Conservation (phyloP, 1,284 basidiomycete genomes). For the Pseudozyma hubeiensis region DNA sequence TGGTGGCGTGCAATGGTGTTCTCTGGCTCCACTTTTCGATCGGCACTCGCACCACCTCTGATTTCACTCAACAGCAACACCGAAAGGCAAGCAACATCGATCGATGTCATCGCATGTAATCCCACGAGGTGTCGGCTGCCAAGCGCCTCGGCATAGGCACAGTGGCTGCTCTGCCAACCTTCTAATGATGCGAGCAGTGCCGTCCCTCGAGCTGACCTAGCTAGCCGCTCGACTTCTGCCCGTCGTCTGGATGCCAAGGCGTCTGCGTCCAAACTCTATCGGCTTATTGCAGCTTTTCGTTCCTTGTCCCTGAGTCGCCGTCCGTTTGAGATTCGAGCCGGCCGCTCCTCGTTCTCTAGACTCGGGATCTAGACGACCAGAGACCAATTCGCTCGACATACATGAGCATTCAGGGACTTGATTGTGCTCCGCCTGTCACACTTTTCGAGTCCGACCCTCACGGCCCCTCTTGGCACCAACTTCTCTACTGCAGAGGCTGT, state of each 20-base stretch:
- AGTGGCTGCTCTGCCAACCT: constrained; percentile 36
- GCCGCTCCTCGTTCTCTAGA: background rate
- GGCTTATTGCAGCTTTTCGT: no score
- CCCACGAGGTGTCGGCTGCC: constrained; percentile 2
- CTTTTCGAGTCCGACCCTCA: constrained; percentile 25
- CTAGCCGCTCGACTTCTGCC: background rate
- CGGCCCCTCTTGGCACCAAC: constrained; percentile 32
- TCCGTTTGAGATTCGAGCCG: background rate
- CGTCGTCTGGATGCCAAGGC: constrained; percentile 19
- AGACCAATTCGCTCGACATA: constrained; percentile 6
- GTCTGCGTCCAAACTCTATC: constrained; percentile 11
- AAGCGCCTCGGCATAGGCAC: constrained; percentile 18
- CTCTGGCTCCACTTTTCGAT: background rate
- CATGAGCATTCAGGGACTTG: constrained; percentile 17
- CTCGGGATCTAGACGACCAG: background rate
- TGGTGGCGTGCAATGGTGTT: no score
- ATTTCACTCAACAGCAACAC: background rate
- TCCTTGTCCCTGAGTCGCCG: constrained; percentile 1
- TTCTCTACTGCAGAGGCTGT: constrained; percentile 7
- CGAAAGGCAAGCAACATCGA: background rate
- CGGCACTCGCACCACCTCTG: constrained; percentile 16
- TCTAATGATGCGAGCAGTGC: background rate
- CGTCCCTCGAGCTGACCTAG: background rate
- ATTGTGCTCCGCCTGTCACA: constrained; percentile 8
- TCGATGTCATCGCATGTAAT: constrained; percentile 4